Evolutionary conservation across 805 yeast genomes (phyloP).

Genomic region (Cyberlindnera euphorbiiphila): DNA sequence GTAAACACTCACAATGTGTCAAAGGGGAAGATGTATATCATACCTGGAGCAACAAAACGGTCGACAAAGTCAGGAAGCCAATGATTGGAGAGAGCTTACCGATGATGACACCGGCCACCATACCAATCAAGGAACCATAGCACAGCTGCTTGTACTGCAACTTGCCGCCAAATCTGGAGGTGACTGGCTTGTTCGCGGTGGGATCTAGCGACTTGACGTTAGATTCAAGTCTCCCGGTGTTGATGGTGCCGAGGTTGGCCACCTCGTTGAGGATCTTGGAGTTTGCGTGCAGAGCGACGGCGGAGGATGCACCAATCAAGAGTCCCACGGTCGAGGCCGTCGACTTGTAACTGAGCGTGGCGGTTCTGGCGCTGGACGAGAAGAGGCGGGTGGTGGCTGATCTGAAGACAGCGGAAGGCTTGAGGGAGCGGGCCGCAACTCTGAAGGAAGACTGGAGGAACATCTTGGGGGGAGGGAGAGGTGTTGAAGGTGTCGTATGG

Average conservation of each 20-base stretch:
- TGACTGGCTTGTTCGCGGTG: slow-evolving; percentile 4
- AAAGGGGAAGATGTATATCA: slow-evolving; percentile 1
- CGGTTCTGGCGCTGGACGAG: slow-evolving; percentile 5
- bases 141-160: slow-evolving; percentile 56
- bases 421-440: slow-evolving; percentile 15
- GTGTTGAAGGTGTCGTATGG: too few relatives aligned
- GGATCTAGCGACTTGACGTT: slow-evolving; percentile 14
- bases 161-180: slow-evolving; percentile 37
- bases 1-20: background rate
- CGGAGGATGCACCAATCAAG: slow-evolving; percentile 25
- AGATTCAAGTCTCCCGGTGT: slow-evolving; percentile 10
- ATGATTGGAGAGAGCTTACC: slow-evolving; percentile 57
- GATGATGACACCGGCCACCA: slow-evolving; percentile 50
- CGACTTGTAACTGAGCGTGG: background rate
- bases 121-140: slow-evolving; percentile 57
- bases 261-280: slow-evolving; percentile 27
- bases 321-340: slow-evolving; percentile 18
- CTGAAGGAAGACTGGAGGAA: slow-evolving; percentile 17
- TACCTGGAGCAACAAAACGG: slow-evolving; percentile 32
- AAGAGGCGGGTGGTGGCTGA: slow-evolving; percentile 9
- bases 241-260: slow-evolving; percentile 23
- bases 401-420: slow-evolving; percentile 10
- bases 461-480: too few relatives aligned
- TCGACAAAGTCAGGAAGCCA: slow-evolving; percentile 45
- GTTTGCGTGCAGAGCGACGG: slow-evolving; percentile 17